Evolutionary conservation across 306 rosid species (phyloP), one percentile per base, ranked within the genome.

Genomic region (Carpinus viminea): DNA sequence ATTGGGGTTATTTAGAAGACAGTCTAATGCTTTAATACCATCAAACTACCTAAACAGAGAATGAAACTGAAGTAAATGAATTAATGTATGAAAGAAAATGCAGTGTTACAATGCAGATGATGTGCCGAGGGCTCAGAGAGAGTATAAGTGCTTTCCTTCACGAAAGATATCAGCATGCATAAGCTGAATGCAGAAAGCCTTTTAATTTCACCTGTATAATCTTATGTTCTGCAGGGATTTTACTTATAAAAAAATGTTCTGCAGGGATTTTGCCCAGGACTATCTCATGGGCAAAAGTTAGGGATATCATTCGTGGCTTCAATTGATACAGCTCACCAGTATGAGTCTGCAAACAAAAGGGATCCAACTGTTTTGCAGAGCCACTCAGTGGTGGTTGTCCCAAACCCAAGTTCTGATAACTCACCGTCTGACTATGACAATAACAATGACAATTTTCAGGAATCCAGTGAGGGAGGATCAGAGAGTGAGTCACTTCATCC

Each of bases 261-360:
- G 80, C 93, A 95, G 98, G 98, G 98, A 55, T 68, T 86, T 84
- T 95, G 98, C 89, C 97, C 92, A 34, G 97, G 96, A 81, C 87
- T 92, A 61, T 78, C 79, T 74, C 96, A 90, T 80, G 97, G 93
- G 31, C 93, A 92, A 80, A 92, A 86, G 85, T 90, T 76, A 72
- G 92, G 97, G 48, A 82, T 95, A 78, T 82, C 77, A 41, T 92
- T 85, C 60, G 51, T 78, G 66, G 77, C 69, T 72, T 62, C 95
- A 34, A 68, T 79, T 21, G 83, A 79, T 59, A 80, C 51, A 74
- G 80, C 69, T 60, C 82, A 68, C 78, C 79, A 86, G 73, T 70
- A 82, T 48, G 87, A 79, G 70, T 74, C 88, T 38, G 54, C 28
- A 47, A 80, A 76, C 20, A 84, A 71, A 75, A 83, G 83, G 79